A percentile compares a stretch with the other conserved stretches of the same genome.
phyloP scores from a whole-genome alignment of 2,329 filamentous ascomycete species.

The Colletotrichum incanum region DNA sequence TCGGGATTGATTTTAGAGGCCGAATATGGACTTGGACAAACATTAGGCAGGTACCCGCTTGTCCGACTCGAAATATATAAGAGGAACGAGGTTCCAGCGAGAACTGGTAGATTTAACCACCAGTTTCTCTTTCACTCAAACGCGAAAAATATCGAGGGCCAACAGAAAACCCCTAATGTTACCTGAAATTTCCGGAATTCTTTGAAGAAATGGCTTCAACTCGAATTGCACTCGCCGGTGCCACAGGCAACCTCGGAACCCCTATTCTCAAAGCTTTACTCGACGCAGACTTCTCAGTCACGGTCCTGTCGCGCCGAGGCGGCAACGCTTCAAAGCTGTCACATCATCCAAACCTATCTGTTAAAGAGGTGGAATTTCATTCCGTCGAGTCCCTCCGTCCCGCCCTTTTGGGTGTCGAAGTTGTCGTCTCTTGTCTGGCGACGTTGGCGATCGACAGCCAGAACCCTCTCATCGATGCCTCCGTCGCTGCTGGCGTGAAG shows the following conservation, averaged over 20 bases:
- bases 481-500: too few relatives aligned
- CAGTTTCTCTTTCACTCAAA: background rate
- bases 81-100: background rate
- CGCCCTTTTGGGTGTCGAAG: constrained; percentile 64
- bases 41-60: too few relatives aligned
- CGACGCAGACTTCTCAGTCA: constrained; percentile 53
- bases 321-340: constrained; percentile 54
- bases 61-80: background rate
- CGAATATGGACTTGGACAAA: background rate
- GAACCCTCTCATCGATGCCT: too few relatives aligned
- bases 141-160: background rate
- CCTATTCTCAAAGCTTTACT: constrained; percentile 50
- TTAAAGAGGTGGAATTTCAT: constrained; percentile 55
- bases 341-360: constrained; percentile 49
- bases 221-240: background rate
- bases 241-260: constrained; percentile 54
- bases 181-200: too few relatives aligned
- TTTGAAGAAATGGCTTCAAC: background rate
- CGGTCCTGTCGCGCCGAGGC: constrained; percentile 54
- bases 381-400: constrained; percentile 61
- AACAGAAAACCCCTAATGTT: too few relatives aligned
- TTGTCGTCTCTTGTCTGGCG: too few relatives aligned
- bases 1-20: background rate
- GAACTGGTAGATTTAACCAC: background rate
- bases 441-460: too few relatives aligned